These are phyloP conservation scores for Nemania sp. DNA, from an alignment of 2,329 filamentous ascomycete genomes.

Conservation along the genomic window DNA sequence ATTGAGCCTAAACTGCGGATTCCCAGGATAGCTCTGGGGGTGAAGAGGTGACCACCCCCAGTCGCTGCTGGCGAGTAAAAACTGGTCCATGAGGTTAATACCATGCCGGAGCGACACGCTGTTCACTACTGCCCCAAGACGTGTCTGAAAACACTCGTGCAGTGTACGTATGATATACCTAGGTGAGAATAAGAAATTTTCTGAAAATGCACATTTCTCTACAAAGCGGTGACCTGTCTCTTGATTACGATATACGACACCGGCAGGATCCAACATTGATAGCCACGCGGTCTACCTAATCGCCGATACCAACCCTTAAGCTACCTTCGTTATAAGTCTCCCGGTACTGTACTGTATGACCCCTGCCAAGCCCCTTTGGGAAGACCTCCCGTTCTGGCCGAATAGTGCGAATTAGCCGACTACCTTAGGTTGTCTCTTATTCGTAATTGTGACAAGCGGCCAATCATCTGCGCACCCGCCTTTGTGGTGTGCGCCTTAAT, in stretches of 20 bases:
- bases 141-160: background rate
- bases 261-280: background rate
- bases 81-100: slow-evolving; percentile 44
- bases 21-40: slow-evolving; percentile 33
- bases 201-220: background rate
- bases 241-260: background rate
- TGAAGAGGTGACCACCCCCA: slow-evolving; percentile 43
- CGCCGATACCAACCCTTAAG: too few relatives aligned
- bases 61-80: slow-evolving; percentile 42
- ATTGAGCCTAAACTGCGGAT: slow-evolving; percentile 11
- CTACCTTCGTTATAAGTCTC: too few relatives aligned
- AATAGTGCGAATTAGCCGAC: background rate
- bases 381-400: background rate
- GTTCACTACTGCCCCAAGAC: background rate
- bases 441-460: too few relatives aligned
- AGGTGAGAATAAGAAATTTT: too few relatives aligned
- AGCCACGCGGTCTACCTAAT: too few relatives aligned
- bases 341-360: background rate
- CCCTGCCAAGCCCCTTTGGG: background rate
- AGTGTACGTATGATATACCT: background rate
- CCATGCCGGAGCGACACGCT: slow-evolving; percentile 14
- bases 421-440: too few relatives aligned
- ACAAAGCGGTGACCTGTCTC: background rate
- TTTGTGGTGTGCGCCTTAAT: too few relatives aligned
- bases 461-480: too few relatives aligned